phyloP scores from a whole-genome alignment of 108 stramenopile genomes.

The Mediolabrus comicus region DNA sequence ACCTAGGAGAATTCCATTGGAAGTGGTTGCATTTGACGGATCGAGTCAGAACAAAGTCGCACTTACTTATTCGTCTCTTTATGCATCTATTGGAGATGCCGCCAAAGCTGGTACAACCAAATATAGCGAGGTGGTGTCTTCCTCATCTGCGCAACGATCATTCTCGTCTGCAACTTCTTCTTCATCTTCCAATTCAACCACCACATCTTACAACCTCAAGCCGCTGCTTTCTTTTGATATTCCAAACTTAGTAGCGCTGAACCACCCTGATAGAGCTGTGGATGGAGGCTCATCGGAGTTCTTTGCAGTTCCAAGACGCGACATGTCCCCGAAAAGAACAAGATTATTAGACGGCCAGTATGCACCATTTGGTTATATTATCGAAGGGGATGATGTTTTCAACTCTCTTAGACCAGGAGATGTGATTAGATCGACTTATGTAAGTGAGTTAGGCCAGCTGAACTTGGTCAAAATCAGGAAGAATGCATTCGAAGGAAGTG shows the following conservation, averaged over 20 bases:
- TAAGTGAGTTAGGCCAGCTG: slow-evolving; percentile 70
- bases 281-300: slow-evolving; percentile 86
- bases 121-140: slow-evolving; percentile 39
- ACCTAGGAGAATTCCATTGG: slow-evolving; percentile 77
- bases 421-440: slow-evolving; percentile 71
- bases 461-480: slow-evolving; percentile 76
- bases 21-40: slow-evolving; percentile 72
- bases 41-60: slow-evolving; percentile 54
- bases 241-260: slow-evolving; percentile 76
- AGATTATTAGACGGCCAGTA: slow-evolving; percentile 71
- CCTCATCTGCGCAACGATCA: slow-evolving; percentile 45
- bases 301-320: slow-evolving; percentile 57
- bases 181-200: slow-evolving; percentile 36
- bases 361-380: slow-evolving; percentile 84
- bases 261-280: slow-evolving; percentile 71
- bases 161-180: slow-evolving; percentile 43
- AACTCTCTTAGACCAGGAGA: slow-evolving; percentile 68
- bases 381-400: slow-evolving; percentile 66
- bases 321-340: slow-evolving; percentile 46
- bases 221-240: slow-evolving; percentile 77
- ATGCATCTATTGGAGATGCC: slow-evolving; percentile 47
- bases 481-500: slow-evolving; percentile 46
- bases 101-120: slow-evolving; percentile 35
- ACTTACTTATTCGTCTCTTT: slow-evolving; percentile 47
- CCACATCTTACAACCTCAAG: slow-evolving; percentile 30